Evolutionary conservation across 441 rosid species (phyloP).

Genomic region (Jatropha podagrica): DNA sequence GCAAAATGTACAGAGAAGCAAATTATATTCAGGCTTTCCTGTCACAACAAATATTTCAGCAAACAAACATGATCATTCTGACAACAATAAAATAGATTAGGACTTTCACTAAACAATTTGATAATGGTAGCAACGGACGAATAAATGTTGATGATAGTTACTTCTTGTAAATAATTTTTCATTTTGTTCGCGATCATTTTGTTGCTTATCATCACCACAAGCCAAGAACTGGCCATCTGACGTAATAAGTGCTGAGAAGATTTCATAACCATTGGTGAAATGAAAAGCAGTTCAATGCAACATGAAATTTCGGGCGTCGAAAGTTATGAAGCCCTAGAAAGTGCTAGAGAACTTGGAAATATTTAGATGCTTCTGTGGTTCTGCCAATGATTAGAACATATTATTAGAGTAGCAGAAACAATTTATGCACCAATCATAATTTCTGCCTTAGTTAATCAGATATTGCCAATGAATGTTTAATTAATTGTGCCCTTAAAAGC

Average conservation of each 20-base stretch:
- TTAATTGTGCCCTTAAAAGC: not conserved
- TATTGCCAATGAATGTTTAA: not conserved
- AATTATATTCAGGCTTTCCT: not conserved
- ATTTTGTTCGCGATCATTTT: not conserved
- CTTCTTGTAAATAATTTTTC: not conserved
- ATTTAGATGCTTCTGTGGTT: not conserved
- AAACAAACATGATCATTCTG: not conserved
- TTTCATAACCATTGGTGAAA: not conserved
- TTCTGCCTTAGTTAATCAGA: not conserved
- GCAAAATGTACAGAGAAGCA: not conserved
- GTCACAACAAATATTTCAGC: not conserved
- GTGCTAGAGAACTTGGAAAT: slow-evolving; percentile 1
- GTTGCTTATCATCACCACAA: not conserved
- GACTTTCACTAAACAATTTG: not conserved
- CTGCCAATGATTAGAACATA: not conserved
- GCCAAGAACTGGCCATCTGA: too few species aligned
- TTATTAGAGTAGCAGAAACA: not conserved
- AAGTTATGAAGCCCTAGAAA: not conserved
- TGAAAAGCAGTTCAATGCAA: not conserved
- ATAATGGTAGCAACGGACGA: not conserved
- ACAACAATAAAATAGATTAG: not conserved
- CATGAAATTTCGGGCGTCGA: not conserved
- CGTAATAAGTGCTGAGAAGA: not conserved
- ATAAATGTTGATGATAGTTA: not conserved
- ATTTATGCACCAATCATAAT: not conserved